phyloP scores from a whole-genome alignment of 1,284 basidiomycete species.

The Lentinula novae-zelandiae region DNA sequence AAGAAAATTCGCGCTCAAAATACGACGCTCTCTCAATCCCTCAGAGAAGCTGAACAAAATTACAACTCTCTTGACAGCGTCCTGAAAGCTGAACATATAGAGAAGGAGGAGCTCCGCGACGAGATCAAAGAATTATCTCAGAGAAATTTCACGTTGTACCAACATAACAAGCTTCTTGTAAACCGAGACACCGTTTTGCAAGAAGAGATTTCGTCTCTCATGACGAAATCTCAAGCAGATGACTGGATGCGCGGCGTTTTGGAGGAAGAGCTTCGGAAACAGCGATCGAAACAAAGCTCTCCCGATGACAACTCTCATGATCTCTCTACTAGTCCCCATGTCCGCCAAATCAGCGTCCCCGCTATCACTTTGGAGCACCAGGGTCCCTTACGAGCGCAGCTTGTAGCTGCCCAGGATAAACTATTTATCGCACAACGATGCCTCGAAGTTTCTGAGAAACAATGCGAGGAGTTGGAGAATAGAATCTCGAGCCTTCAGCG shows the following conservation, averaged over 20 bases:
- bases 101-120: conserved; percentile 17
- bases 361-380: conserved; percentile 17
- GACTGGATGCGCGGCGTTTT: conserved; percentile 21
- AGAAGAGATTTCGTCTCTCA: conserved; percentile 20
- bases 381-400: conserved; percentile 18
- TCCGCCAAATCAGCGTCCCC: not conserved
- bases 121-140: conserved; percentile 18
- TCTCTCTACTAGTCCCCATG: not conserved
- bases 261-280: conserved; percentile 18
- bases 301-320: not conserved
- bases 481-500: conserved; percentile 20
- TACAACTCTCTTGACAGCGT: conserved; percentile 16
- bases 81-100: conserved; percentile 19
- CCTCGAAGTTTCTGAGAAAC: conserved; percentile 17
- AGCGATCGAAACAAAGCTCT: not conserved
- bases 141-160: conserved; percentile 21
- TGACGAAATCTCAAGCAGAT: conserved; percentile 21
- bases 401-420: conserved; percentile 21
- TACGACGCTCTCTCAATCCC: conserved; percentile 18
- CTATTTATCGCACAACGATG: conserved; percentile 18
- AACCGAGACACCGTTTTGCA: conserved; percentile 21
- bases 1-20: conserved; percentile 24
- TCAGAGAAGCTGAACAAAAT: conserved; percentile 19
- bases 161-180: conserved; percentile 24
- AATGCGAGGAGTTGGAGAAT: conserved; percentile 16